Conservation (phyloP, 2,329 filamentous ascomycete genomes). For the Ceratocystis colombiana region DNA sequence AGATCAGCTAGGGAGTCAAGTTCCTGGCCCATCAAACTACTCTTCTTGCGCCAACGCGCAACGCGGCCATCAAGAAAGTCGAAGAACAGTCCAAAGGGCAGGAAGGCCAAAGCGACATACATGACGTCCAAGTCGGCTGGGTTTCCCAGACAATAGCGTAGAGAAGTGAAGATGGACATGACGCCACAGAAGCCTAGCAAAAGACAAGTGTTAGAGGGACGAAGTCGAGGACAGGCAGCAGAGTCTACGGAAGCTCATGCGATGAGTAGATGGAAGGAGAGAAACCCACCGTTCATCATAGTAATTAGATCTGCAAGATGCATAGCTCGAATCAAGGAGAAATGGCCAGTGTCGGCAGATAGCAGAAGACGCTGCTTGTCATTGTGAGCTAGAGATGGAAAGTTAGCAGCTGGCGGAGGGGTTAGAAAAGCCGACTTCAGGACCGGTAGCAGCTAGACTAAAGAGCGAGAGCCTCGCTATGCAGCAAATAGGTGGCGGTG, state of each 20-base stretch:
- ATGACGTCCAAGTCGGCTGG: constrained; percentile 56
- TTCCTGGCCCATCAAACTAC: constrained; percentile 94
- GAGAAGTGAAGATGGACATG: constrained; percentile 90
- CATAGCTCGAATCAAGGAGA: constrained; percentile 57
- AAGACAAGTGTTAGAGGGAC: background rate
- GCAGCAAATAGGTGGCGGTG: too few species aligned
- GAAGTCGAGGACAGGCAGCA: background rate
- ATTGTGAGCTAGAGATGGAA: constrained; percentile 38
- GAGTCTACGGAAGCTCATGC: background rate
- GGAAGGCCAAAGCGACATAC: constrained; percentile 73
- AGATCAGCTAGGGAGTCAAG: constrained; percentile 90
- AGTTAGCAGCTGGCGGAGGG: background rate
- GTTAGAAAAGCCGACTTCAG: background rate
- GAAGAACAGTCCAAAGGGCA: constrained; percentile 91
- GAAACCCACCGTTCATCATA: constrained; percentile 57
- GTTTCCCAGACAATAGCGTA: constrained; percentile 80
- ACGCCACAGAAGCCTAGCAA: constrained; percentile 66
- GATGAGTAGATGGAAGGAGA: background rate
- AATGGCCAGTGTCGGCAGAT: constrained; percentile 60
- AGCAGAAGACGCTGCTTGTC: constrained; percentile 71
- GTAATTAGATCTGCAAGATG: constrained; percentile 79
- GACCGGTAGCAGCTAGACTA: background rate
- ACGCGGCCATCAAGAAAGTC: constrained; percentile 98
- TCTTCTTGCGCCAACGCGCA: constrained; percentile 92
- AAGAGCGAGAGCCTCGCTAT: background rate